A percentile compares a stretch with the other conserved stretches of the same genome.
Conservation (phyloP, 495 filamentous ascomycete genomes). For the Neurospora sp. region DNA sequence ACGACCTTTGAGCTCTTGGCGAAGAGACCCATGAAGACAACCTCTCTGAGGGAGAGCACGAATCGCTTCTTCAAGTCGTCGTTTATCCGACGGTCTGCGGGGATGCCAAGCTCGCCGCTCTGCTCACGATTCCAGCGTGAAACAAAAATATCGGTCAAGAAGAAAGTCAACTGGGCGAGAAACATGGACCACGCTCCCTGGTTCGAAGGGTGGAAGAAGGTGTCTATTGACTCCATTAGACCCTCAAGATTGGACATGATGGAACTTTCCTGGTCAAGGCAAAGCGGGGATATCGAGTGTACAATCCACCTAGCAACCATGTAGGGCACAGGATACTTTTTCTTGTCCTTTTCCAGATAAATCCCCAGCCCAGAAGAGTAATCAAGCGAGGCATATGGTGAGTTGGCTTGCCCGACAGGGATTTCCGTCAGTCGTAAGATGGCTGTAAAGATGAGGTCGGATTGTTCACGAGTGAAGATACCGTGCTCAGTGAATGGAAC, state of each 20-base stretch:
- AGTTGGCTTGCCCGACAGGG: constrained; percentile 89
- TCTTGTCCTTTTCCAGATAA: constrained; percentile 79
- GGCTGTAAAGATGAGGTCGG: constrained; percentile 84
- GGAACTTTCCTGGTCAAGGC: constrained; percentile 66
- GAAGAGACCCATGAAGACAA: constrained; percentile 97
- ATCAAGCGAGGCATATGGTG: constrained; percentile 85
- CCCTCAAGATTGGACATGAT: constrained; percentile 81
- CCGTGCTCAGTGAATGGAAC: constrained; percentile 80
- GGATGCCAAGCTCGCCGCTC: constrained; percentile 81
- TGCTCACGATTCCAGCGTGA: constrained; percentile 96
- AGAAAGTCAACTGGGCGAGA: constrained; percentile 82
- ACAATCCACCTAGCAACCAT: constrained; percentile 93
- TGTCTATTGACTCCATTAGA: constrained; percentile 90
- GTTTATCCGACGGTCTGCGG: constrained; percentile 67
- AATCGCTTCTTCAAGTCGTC: constrained; percentile 77
- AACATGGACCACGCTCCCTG: constrained; percentile 87
- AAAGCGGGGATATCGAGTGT: constrained; percentile 82
- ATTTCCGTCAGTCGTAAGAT: constrained; percentile 87
- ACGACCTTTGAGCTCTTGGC: constrained; percentile 86
- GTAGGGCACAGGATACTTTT: constrained; percentile 85
- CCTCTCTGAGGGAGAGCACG: constrained; percentile 81
- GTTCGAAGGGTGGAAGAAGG: constrained; percentile 98
- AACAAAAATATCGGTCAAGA: constrained; percentile 91
- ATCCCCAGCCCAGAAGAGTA: constrained; percentile 70
- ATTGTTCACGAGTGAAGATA: constrained; percentile 87